These are phyloP conservation scores for Bocquillonia castaneifolia DNA, from an alignment of 441 rosid species.

Conservation along the genomic window DNA sequence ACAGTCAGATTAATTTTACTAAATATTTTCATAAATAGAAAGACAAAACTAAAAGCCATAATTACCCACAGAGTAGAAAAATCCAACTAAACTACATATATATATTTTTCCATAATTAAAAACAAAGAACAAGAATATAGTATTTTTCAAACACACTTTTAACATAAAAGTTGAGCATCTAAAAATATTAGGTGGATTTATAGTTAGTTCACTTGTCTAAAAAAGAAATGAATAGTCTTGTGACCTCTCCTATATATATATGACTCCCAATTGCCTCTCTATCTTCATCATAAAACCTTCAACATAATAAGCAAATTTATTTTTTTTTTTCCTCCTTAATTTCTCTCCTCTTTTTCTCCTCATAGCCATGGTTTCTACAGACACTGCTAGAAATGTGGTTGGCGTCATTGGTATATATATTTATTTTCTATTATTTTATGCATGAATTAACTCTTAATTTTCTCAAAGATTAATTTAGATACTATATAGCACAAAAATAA, in stretches of 20 bases:
- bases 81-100: neutral
- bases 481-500: neutral
- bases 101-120: too few species aligned
- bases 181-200: too few species aligned
- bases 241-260: constrained; percentile 7
- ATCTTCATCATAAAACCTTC: too few species aligned
- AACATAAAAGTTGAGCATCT: too few species aligned
- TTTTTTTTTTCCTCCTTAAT: neutral
- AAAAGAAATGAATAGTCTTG: neutral
- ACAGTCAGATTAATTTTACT: neutral
- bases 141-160: too few species aligned
- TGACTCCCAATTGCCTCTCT: neutral
- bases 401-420: constrained; percentile 43
- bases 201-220: too few species aligned
- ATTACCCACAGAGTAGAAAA: neutral
- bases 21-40: neutral
- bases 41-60: neutral
- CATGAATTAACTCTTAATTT: neutral
- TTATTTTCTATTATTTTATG: neutral
- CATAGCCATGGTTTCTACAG: constrained; percentile 40
- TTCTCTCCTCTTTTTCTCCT: neutral
- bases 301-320: neutral
- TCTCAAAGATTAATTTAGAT: neutral
- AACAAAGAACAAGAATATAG: too few species aligned
- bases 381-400: constrained; percentile 39